Evolutionary conservation across 768 basidiomycete species (phyloP).

Genomic region (Boletus fagicola): DNA sequence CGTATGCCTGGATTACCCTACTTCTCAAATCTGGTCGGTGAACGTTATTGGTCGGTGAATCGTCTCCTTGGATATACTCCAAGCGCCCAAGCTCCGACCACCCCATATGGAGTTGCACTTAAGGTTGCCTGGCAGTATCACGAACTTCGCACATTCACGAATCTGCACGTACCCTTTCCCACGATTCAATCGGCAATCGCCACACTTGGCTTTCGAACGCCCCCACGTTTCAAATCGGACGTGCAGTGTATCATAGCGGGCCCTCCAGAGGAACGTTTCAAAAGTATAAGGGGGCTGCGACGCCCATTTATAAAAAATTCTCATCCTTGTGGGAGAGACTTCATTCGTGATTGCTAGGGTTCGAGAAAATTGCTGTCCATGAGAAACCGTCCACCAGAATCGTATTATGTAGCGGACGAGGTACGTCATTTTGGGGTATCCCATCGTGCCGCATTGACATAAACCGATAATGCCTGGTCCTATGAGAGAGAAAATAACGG

Average conservation of each 20-base stretch:
- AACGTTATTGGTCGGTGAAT: too few relatives aligned
- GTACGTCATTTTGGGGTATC: not conserved
- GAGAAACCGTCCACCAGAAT: not conserved
- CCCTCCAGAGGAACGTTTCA: too few relatives aligned
- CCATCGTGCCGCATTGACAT: too few relatives aligned
- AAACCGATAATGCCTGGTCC: not conserved
- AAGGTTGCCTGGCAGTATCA: not conserved
- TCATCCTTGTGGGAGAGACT: not conserved
- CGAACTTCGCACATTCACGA: too few relatives aligned
- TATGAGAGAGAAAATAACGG: not conserved
- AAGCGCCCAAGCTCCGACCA: not conserved
- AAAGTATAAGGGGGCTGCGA: not conserved
- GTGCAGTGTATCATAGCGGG: not conserved
- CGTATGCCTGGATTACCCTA: too few relatives aligned
- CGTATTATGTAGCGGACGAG: not conserved
- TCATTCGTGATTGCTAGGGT: not conserved
- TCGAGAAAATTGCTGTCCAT: not conserved
- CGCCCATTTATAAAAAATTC: not conserved
- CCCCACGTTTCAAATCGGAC: not conserved
- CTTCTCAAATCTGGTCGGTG: too few relatives aligned
- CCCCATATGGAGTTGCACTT: not conserved
- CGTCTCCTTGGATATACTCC: too few relatives aligned
- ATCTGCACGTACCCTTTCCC: not conserved
- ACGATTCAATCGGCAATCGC: not conserved
- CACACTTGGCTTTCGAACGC: not conserved